phyloP scores from a whole-genome alignment of 441 rosid species.

The Mallotus repandus region DNA sequence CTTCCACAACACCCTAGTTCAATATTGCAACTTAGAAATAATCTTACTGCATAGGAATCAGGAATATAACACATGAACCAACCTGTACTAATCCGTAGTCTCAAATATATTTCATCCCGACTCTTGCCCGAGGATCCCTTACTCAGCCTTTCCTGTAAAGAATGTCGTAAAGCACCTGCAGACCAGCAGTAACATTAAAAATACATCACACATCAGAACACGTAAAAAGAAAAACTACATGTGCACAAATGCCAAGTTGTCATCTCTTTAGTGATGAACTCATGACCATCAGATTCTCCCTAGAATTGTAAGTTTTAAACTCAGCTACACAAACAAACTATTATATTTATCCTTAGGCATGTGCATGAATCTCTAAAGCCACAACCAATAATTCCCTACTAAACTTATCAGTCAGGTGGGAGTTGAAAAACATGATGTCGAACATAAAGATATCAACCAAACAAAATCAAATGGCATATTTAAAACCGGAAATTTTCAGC shows the following conservation, averaged over 20 bases:
- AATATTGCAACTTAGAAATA: not conserved
- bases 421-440: not conserved
- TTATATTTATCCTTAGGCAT: not conserved
- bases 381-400: not conserved
- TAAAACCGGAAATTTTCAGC: not conserved
- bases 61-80: not conserved
- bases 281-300: too few species aligned
- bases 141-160: constrained; percentile 81
- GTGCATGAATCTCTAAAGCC: not conserved
- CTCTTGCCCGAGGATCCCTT: constrained; percentile 69
- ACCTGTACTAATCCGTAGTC: constrained; percentile 87
- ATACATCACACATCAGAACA: not conserved
- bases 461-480: not conserved
- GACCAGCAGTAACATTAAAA: constrained; percentile 9
- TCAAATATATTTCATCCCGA: constrained; percentile 78
- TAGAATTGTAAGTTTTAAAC: too few species aligned
- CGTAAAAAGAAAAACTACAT: not conserved
- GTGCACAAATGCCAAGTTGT: not conserved
- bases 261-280: not conserved
- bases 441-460: not conserved
- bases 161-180: constrained; percentile 83
- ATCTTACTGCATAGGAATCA: not conserved
- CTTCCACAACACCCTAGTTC: not conserved
- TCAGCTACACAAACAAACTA: not conserved
- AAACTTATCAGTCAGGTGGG: not conserved